Evolutionary conservation across 768 basidiomycete species (phyloP).

Genomic region (Rhodotorula diobovata): DNA sequence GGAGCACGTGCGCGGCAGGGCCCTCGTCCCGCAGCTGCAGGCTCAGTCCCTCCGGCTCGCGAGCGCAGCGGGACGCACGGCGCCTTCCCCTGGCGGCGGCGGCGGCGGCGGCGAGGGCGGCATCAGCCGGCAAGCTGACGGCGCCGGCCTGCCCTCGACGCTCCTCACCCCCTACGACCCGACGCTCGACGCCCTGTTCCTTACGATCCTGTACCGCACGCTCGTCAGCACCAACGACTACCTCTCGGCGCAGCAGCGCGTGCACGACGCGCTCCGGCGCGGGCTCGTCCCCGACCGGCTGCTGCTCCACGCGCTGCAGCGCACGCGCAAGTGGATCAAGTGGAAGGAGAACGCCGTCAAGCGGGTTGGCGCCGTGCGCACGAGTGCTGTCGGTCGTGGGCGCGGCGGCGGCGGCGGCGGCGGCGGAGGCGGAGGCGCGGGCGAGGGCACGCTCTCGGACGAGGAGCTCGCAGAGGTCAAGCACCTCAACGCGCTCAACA

Average conservation of each 20-base stretch:
- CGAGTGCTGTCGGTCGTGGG: not conserved
- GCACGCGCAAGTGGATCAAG: not conserved
- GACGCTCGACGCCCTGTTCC: conserved; percentile 29
- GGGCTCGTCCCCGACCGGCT: conserved; percentile 16
- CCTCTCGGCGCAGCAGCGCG: conserved; percentile 17
- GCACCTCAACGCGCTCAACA: not conserved
- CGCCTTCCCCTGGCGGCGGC: not conserved
- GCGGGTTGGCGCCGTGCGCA: not conserved
- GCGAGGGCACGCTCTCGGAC: not conserved
- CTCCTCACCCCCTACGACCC: conserved; percentile 26
- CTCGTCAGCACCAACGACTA: not conserved
- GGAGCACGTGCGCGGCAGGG: not conserved
- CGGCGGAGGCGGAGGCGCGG: not conserved
- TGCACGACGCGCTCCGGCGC: not conserved
- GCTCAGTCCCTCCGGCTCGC: not conserved
- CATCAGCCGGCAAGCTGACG: not conserved
- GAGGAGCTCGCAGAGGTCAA: conserved; percentile 1
- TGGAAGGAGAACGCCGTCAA: conserved; percentile 2
- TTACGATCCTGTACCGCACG: conserved; percentile 33
- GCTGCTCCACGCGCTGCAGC: not conserved
- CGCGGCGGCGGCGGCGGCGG: not conserved
- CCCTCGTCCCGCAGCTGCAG: conserved; percentile 13
- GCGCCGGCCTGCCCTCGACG: not conserved
- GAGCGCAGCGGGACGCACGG: not conserved
- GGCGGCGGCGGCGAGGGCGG: not conserved